Evolutionary conservation across 441 rosid genomes (phyloP).

Genomic region (Adansonia rubrostipa): DNA sequence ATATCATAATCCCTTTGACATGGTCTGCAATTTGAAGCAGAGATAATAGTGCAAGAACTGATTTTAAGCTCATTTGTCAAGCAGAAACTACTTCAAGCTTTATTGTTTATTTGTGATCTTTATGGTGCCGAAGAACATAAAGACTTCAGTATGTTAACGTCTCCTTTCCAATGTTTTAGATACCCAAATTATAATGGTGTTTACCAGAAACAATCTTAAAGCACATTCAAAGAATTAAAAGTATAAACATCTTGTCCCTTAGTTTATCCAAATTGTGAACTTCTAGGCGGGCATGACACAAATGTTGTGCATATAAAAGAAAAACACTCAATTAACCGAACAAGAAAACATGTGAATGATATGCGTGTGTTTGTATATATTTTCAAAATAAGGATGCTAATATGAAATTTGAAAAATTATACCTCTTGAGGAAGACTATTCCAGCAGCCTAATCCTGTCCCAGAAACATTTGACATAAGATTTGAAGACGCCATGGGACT

Average conservation of each 20-base stretch:
- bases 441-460: slow-evolving; percentile 73
- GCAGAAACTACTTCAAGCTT: neutral
- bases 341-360: neutral
- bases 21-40: slow-evolving; percentile 11
- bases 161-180: neutral
- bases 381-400: neutral
- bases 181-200: neutral
- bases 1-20: neutral
- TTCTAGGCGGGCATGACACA: slow-evolving; percentile 6
- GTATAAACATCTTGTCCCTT: neutral
- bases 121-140: neutral
- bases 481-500: slow-evolving; percentile 98
- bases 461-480: slow-evolving; percentile 66
- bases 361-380: neutral
- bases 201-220: neutral
- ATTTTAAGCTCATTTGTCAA: slow-evolving; percentile 3
- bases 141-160: neutral
- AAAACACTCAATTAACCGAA: neutral
- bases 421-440: slow-evolving; percentile 86
- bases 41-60: slow-evolving; percentile 13
- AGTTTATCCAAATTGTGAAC: neutral
- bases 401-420: slow-evolving; percentile 12
- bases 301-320: neutral
- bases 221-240: neutral
- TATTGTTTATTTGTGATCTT: neutral